These are phyloP conservation scores for Cryptosporidium viatorum DNA, from an alignment of 169 alveolate species.

Conservation along the genomic window DNA sequence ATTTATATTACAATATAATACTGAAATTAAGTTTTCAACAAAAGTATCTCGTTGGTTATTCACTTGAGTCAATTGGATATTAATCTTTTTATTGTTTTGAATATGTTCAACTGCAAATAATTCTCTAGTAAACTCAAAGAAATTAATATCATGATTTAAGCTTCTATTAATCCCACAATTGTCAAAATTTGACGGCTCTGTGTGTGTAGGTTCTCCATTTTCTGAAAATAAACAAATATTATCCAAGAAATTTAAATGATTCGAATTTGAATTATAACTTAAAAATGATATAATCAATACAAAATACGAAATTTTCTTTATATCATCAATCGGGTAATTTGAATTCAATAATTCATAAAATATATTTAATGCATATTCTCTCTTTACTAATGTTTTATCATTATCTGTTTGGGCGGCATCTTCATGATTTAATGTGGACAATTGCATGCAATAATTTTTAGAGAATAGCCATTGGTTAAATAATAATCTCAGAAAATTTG, in stretches of 20 bases:
- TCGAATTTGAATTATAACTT: background rate
- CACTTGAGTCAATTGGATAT: background rate
- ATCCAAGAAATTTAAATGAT: conserved; percentile 1
- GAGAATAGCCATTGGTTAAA: conserved; percentile 34
- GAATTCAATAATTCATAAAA: conserved; percentile 21
- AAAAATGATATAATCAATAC: conserved; percentile 11
- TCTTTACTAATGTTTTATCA: background rate
- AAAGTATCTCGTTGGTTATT: background rate
- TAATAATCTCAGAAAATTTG: conserved; percentile 24
- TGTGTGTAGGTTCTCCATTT: background rate
- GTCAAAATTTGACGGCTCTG: background rate
- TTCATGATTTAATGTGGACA: conserved; percentile 3
- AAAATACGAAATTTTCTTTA: conserved; percentile 24
- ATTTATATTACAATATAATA: background rate
- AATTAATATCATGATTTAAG: background rate
- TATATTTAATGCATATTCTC: conserved; percentile 58
- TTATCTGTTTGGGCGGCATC: background rate
- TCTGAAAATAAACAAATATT: conserved; percentile 20
- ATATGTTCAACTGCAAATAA: conserved; percentile 10
- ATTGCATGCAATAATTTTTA: conserved; percentile 9
- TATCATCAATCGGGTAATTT: conserved; percentile 23
- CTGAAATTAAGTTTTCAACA: conserved; percentile 11
- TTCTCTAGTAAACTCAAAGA: conserved; percentile 17
- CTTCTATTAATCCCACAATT: background rate
- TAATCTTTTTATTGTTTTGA: conserved; percentile 20